Base-by-base conservation (phyloP, 257 asterid genomes). In the Galeopsis tetrahit region DNA sequence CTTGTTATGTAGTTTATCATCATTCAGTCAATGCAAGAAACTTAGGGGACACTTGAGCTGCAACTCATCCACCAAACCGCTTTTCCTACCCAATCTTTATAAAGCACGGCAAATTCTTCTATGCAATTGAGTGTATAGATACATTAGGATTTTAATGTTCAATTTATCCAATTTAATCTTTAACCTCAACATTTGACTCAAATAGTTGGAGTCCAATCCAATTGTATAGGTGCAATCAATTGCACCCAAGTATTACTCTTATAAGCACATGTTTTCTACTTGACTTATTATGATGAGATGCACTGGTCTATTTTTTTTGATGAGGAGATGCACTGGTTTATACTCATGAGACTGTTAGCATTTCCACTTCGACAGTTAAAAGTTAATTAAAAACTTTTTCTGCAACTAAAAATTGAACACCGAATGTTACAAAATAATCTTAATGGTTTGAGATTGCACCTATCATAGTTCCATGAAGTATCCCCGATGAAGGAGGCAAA, bases 381-480 rank as follows among this genome's bases (percentile, higher is more conserved):
- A 28, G 31, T 35, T 32, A 33, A 57, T 17, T 11, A 43, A 73
- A 28, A 48, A 46, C 52, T 14, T 21, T 40, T 8, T 21, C 7
- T 38, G 74, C 67, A 68, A 61, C 48, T 72, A 52, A 10, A 17
- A 65, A 11, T 51, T 34, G 55, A 71, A 42, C 17, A 9, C 53
- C 5, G 31, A 42, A 31, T 10, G 67, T 13, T 65, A 59, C 15
- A 7, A 33, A 8, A 34, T 55, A 55, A 43, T 35, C 39, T 66
- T 5, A 58, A 66, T 66, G 69, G 74, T 56, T 69, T 21, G 77
- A 78, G 63, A 75, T 34, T 32, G 72, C 63, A 90, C 97, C 97
- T 76, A 90, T 88, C 65, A 88, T 85, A 34, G 91, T 88, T 75
- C 97, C 93, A 75, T 90, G 96, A 73, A 90, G 97, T 68, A 90